Base-by-base conservation (phyloP, 1,139 yeast genomes). In the Protomyces inouyei region DNA sequence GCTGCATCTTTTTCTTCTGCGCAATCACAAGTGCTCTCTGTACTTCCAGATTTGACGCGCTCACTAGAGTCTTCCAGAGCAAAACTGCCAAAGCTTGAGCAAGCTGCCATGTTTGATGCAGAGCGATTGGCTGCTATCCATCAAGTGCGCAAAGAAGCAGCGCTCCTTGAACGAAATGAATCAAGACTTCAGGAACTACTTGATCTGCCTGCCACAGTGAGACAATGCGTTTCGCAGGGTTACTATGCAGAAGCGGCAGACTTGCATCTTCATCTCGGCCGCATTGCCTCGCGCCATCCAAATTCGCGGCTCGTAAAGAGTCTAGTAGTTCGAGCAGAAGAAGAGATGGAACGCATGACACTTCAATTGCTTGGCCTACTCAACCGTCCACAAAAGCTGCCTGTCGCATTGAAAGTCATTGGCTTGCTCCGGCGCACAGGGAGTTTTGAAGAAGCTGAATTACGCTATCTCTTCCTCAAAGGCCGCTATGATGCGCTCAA, bases 231-330 rank as follows among this genome's bases (percentile, higher is more conserved):
- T 5, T 79, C 84, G 61, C 87, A 88, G 64, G 97, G 97, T 0
- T 88, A 88, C 72, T 93, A 91, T 73, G 88, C 91, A 52, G 97
- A 91, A 71, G 91, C 97, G 5, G 80, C 92, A 45, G 96, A 89
- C 69, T 82, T 88, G 18, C 85, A 90, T 18, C 81, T 86, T 54
- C 84, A 88, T 71, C 83, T 88, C 0, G 82, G 85, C 67, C 80
- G 95, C 59, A 77, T 92, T 48, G 78, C 81, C 0, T 82, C 85
- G 28, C 78, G 95, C 65, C 92, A 86, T 73, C 89, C 90, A 1
- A 82, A 82, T 48, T 77, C 88, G 9, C 74, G 76, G 0, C 75
- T 88, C 0, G 81, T 92, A 52, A 78, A 76, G 36, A 78, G 80
- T 40, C 83, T 91, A 14, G 72, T 71, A 38, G 64, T 61, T 2